Evolutionary conservation across 164 flowering plant genomes (phyloP).

Genomic region (Kalanchoe fedtschenkoi): DNA sequence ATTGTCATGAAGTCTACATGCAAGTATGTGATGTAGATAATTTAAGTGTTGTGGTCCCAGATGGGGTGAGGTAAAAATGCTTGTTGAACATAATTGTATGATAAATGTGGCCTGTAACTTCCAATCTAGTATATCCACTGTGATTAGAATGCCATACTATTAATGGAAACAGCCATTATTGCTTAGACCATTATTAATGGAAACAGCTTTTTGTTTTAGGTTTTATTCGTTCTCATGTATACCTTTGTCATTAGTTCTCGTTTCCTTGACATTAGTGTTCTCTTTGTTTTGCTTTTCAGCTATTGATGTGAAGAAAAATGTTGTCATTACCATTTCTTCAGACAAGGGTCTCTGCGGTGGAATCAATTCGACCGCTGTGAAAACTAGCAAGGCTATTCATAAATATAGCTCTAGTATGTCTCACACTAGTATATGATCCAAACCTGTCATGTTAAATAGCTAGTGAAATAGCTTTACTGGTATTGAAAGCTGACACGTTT

Average conservation of each 20-base stretch:
- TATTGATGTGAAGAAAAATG: conserved; percentile 85
- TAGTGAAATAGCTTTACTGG: background rate
- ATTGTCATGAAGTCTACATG: too few relatives aligned
- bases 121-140: background rate
- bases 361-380: conserved; percentile 86
- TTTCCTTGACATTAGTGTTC: background rate
- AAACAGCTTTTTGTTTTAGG: too few relatives aligned
- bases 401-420: conserved; percentile 61
- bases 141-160: background rate
- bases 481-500: background rate
- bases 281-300: conserved; percentile 23
- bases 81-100: too few relatives aligned
- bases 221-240: too few relatives aligned
- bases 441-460: background rate
- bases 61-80: too few relatives aligned
- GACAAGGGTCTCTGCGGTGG: conserved; percentile 99
- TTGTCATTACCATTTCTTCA: conserved; percentile 68
- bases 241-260: background rate
- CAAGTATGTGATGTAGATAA: too few relatives aligned
- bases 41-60: too few relatives aligned
- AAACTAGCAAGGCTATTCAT: conserved; percentile 62
- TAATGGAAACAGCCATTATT: too few relatives aligned
- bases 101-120: too few relatives aligned
- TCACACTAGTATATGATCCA: background rate
- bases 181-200: too few relatives aligned